Evolutionary conservation across 768 basidiomycete species (phyloP), one percentile per base, ranked within the genome.

Genomic region (Holtermanniella nyarrowii): DNA sequence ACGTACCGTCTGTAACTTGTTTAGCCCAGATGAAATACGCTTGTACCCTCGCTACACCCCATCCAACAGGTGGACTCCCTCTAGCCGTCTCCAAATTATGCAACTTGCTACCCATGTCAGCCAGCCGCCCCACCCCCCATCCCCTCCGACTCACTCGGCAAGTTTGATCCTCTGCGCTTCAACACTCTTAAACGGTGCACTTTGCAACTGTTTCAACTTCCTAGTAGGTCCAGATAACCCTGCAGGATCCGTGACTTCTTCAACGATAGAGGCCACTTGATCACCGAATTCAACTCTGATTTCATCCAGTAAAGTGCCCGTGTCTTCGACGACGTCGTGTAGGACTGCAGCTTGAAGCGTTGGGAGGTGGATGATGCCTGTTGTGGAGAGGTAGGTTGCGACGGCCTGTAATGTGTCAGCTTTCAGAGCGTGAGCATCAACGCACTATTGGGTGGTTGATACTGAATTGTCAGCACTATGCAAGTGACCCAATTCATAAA

Each of bases 241-340:
- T 20, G 63, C 53, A 21, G 66, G 49, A 42, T 71, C 69, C 14
- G 66, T 68, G 46, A 66, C 68, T 61, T 71, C 69, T 60, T 70
- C 42, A n/a, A 25, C 5, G 39, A 46, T 13, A 14, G 14, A 13
- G 40, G 13, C 18, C 20, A 20, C 39, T 22, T 49, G 20, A n/a
- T 46, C 21, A 46, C 13, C 24, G 7, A 23, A 44, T 12, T 44
- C 45, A 10, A 21, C 5, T 46, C 45, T 13, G 45, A 21, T 7
- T 60, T 42, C 49, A 64, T 62, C 60, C 0, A 63, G 55, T 1
- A 66, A 63, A 3, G 66, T 67, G 18, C 68, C 62, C 12, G 72
- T 73, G 44, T 73, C 72, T 49, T 73, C 72, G 13, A 73, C 62
- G 3, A 69, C 68, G 50, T 73, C 72, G 46, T 73, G 72, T 27